Conservation (phyloP, 441 rosid species). For the Erysimum pusillum region DNA sequence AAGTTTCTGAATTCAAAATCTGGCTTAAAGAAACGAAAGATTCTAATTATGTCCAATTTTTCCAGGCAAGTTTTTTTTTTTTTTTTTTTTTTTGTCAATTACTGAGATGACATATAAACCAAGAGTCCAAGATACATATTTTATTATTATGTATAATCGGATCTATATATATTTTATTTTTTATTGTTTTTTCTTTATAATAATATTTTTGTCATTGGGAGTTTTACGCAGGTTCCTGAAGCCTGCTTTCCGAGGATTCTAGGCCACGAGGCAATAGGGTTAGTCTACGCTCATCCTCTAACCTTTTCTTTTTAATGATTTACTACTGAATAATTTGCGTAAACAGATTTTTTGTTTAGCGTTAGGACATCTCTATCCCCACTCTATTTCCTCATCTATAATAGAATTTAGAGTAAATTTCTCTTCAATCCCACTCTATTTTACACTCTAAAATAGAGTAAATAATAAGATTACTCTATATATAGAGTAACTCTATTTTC, state of each 20-base stretch:
- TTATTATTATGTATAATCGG: background rate
- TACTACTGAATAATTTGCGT: background rate
- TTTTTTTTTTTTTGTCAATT: background rate
- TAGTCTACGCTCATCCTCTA: background rate
- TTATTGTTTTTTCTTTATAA: conserved; percentile 23
- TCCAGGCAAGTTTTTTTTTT: background rate
- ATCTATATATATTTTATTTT: background rate
- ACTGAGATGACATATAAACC: background rate
- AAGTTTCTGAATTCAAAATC: background rate
- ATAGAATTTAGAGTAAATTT: too few species aligned
- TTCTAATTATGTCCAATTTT: background rate
- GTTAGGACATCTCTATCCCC: background rate
- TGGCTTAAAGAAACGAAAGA: background rate
- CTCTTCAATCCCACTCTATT: too few species aligned
- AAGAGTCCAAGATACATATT: background rate
- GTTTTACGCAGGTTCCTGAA: conserved; percentile 62
- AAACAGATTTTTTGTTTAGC: background rate
- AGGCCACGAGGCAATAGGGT: conserved; percentile 89
- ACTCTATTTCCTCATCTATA: too few species aligned
- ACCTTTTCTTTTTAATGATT: background rate
- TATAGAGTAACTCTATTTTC: too few species aligned
- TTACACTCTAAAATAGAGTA: too few species aligned
- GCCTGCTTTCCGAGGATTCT: conserved; percentile 74
- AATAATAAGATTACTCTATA: too few species aligned
- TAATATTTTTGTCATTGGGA: conserved; percentile 12